phyloP scores from a whole-genome alignment of 2,329 filamentous ascomycete species.

The Curvularia spicifera region DNA sequence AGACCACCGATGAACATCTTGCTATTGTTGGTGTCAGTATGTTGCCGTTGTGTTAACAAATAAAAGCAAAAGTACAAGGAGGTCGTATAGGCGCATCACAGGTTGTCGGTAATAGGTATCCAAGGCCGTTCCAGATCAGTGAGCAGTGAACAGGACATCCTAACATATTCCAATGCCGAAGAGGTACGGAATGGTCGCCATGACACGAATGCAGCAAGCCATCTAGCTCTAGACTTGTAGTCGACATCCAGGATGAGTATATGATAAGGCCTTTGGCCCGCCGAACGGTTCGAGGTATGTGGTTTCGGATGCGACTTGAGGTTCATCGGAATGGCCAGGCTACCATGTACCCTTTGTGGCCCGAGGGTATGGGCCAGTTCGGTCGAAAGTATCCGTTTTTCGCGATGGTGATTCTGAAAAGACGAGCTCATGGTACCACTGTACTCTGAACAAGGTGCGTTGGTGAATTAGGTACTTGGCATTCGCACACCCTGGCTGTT shows the following conservation, averaged over 20 bases:
- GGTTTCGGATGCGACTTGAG: background rate
- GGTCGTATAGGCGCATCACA: constrained; percentile 21
- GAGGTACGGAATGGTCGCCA: background rate
- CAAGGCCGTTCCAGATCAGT: background rate
- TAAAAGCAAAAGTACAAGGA: constrained; percentile 1
- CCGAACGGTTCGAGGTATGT: background rate
- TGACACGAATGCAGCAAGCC: background rate
- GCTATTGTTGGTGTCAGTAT: constrained; percentile 57
- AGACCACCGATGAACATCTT: constrained; percentile 99
- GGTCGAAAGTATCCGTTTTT: background rate
- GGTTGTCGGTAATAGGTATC: background rate
- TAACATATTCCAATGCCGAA: background rate
- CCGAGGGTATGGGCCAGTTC: background rate
- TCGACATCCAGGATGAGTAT: background rate
- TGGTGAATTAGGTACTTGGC: background rate
- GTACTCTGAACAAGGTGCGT: background rate
- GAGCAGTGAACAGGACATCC: background rate
- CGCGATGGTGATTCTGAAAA: background rate
- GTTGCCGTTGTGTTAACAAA: background rate
- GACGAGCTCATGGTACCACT: background rate
- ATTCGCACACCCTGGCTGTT: constrained; percentile 2
- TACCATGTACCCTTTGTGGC: background rate
- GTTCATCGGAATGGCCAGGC: background rate
- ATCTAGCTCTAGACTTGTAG: background rate
- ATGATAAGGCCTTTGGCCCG: background rate